Evolutionary conservation across 371 early-diverging fungal genomes (phyloP).

Genomic region (Rhizomucor pusillus): DNA sequence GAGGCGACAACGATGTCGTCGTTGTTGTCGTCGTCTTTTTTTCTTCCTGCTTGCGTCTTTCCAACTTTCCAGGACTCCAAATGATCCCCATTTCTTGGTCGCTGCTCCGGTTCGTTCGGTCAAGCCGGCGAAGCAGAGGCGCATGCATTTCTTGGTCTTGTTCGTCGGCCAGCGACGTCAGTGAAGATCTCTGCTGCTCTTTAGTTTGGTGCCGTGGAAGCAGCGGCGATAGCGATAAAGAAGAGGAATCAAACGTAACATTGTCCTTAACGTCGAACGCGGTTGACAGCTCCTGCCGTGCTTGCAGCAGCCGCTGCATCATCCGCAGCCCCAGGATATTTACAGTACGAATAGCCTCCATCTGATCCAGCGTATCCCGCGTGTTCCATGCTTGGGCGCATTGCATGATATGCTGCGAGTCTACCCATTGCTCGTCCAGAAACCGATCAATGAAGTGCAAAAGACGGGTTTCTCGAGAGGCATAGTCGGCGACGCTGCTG

Average conservation of each 20-base stretch:
- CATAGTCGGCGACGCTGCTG: not conserved
- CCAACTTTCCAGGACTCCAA: slow-evolving; percentile 10
- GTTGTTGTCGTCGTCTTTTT: slow-evolving; percentile 1
- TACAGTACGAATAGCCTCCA: slow-evolving; percentile 39
- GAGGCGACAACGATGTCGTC: not conserved
- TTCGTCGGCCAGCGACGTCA: not conserved
- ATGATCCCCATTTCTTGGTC: not conserved
- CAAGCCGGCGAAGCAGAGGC: slow-evolving; percentile 17
- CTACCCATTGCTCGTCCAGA: slow-evolving; percentile 41
- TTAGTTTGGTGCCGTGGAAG: not conserved
- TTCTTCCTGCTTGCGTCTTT: slow-evolving; percentile 3
- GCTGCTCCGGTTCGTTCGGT: slow-evolving; percentile 5
- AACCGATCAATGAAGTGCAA: slow-evolving; percentile 32
- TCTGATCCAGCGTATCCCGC: slow-evolving; percentile 13
- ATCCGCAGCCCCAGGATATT: slow-evolving; percentile 33
- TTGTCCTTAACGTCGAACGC: too few species aligned
- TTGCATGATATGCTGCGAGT: slow-evolving; percentile 39
- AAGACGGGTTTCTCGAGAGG: slow-evolving; percentile 8
- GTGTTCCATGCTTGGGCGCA: slow-evolving; percentile 44
- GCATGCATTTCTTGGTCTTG: slow-evolving; percentile 20
- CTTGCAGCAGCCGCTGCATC: slow-evolving; percentile 35
- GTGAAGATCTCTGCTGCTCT: slow-evolving; percentile 12
- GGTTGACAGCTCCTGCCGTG: slow-evolving; percentile 22
- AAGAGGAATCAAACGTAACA: not conserved
- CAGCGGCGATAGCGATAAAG: slow-evolving; percentile 9